Percentiles rank a stretch among this genome's conserved stretches.
These are phyloP conservation scores for Taphrina betulina DNA, from an alignment of 1,139 yeast genomes.

Conservation along the genomic window DNA sequence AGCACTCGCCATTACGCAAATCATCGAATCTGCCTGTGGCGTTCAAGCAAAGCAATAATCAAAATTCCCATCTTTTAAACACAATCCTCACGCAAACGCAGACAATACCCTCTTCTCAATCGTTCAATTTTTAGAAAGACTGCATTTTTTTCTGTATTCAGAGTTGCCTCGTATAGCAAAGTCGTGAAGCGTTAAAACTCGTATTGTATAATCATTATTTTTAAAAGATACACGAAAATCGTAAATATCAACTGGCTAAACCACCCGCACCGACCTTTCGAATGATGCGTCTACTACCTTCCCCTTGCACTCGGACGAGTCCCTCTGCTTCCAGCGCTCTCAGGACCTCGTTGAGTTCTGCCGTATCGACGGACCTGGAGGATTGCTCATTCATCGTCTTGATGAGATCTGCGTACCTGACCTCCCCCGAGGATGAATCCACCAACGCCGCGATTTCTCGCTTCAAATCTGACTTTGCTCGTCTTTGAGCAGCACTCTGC, in stretches of 20 bases:
- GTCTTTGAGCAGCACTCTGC: constrained; percentile 82
- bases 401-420: constrained; percentile 63
- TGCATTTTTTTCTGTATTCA: too few species aligned
- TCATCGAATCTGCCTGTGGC: too few species aligned
- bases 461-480: constrained; percentile 69
- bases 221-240: too few species aligned
- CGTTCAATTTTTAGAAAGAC: too few species aligned
- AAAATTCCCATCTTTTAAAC: too few species aligned
- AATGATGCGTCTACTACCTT: constrained; percentile 67
- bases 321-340: constrained; percentile 75
- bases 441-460: constrained; percentile 57
- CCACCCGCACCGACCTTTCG: constrained; percentile 15
- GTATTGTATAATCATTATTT: too few species aligned
- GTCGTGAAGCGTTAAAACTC: too few species aligned
- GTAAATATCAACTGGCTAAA: neutral
- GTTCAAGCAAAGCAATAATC: too few species aligned
- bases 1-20: constrained; percentile 8
- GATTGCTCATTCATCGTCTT: constrained; percentile 67
- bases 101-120: too few species aligned
- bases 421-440: constrained; percentile 46
- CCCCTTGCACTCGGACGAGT: constrained; percentile 67
- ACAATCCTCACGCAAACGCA: too few species aligned
- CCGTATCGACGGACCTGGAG: constrained; percentile 65
- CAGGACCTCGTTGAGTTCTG: constrained; percentile 67
- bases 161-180: too few species aligned